Base-by-base conservation (phyloP, 2,329 filamentous ascomycete genomes). In the Periglandula ipomoeae region DNA sequence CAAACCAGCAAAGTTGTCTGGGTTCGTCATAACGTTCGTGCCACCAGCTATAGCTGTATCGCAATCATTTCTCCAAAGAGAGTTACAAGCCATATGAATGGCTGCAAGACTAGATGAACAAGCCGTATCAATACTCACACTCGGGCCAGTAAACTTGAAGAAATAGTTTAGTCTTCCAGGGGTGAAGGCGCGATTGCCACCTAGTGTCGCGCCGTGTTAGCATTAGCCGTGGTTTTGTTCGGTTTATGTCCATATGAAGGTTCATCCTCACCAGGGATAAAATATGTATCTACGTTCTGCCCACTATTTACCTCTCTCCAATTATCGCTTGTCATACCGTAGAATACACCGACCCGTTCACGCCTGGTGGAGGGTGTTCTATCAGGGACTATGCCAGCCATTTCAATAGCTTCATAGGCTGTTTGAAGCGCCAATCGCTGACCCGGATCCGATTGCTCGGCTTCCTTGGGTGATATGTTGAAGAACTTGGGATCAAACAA, bases 21-120 rank as follows among this genome's bases (percentile, higher is more conserved):
- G 85, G 67, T 89, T 89, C 46, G 85, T 89, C 66, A 84, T 72
- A 51, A 89, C 82, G 45, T 87, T 89, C 19, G 87, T 70, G 53
- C 88, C 88, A 50, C 88, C 88, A 3, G 87, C 84, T 26, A 89
- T 80, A 1, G 87, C 88, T 9, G 85, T 90, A 59, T 93, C 87
- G 53, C 84, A 88, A 55, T 93, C 87, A 9, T 81, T 78, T 5
- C 72, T 72, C 74, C 78, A 81, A 0, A 87, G 71, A 0, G 87
- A 81, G 7, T 82, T 83, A 65, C 87, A 90, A 0, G 70, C 70
- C 2, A 87, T 69, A 55, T 87, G 81, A 42, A 89, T 81, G 0
- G 84, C 84, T 3, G 84, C 82, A 9, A 86, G 72, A 53, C 82
- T 84, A 1, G 84, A 88, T 0, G 85, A 88, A 60, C 86, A 89